Base-by-base conservation (phyloP, 2,329 filamentous ascomycete species). In the Xylaria sp. region DNA sequence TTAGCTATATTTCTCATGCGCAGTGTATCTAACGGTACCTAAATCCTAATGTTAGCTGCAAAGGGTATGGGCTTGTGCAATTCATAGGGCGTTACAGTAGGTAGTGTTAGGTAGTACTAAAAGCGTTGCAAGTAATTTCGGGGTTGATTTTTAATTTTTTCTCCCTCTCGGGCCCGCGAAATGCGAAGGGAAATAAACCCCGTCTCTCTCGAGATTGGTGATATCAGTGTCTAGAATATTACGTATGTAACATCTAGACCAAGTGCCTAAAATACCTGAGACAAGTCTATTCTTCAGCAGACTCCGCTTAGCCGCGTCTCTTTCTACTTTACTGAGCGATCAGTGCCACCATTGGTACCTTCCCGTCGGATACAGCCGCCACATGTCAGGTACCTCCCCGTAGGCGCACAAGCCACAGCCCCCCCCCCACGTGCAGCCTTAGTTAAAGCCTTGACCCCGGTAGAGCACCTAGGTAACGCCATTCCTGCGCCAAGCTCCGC, bases 341-440 rank as follows among this genome's bases (percentile, higher is more conserved):
- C 43, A 31, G 58, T 15, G 33, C 25, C 23, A 46, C 25, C 39
- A 43, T 58, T 58, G 56, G 56, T 33, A 43, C 56, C 56, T 58
- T 46, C 23, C 59, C 41, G 46, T 52, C 59, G 59, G 46, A 52
- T 60, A 60, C 60, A 6, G n/a, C 23, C 25, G 64, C 59, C 59
- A 67, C 64, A 66, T 13, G 13, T 20, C 56, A 58, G 56, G 25
- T 43, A 43, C 52, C 55, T 58, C 15, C 52, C 52, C 15, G 28
- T 31, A 33, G 52, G 28, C 52, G 66, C 59, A 66, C 62, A 48
- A 66, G 67, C 67, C 67, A 69, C 67, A 66, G 63, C 59, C 52
- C 55, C 58, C 28, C 58, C 58, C 28, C 58, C 59, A 63, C 54
- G 63, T 59, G 62, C n/a, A 13, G 43, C 54, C 5, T 25, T 12